Evolutionary conservation across 257 asterid species (phyloP), one percentile per base, ranked within the genome.

Genomic region (Nicotiana sylvestris): DNA sequence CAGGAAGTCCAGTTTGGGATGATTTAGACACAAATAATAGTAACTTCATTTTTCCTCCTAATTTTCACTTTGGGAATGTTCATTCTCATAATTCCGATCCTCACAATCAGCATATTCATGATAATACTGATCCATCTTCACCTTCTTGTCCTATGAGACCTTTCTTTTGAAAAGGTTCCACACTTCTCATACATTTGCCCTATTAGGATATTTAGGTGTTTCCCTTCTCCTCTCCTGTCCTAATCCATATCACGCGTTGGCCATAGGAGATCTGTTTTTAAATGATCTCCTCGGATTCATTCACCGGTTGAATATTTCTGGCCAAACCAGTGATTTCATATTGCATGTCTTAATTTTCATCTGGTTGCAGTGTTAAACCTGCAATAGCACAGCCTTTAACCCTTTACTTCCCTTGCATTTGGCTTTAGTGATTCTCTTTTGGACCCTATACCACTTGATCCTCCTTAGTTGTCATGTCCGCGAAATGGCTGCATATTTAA

Each of bases 1-100:
- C 98, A 0, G 97, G 88, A 5, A 95, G 97, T 80, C 91, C 98
- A 2, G 95, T 89, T 74, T 95, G 99, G 98, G 99, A 93, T 86
- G 92, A 95, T 88, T 82, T 89, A 15, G 98, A 92, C 80, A 33
- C 93, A 0, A 88, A 85, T 72, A 93, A 90, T 66, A 21, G 21
- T 21, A 86, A 89, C 84, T 89, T 92, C 76, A 27, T 91, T 80
- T 84, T 90, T 46, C 96, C 98, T 53, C 84, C 96, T 76, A 84
- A 90, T 86, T 91, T 93, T 56, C 93, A 92, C 77, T 90, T 92
- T 53, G 90, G 82, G n/a, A 85, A 84, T 85, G 57, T 79, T 61
- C 87, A 87, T 58, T 66, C 84, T 32, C 80, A 80, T 35, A 84
- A 86, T 82, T 67, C 83, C 58, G 89, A 85, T 84, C 18, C 86